Evolutionary conservation across 306 rosid genomes (phyloP), one percentile per base, ranked within the genome.

Genomic region (Dryas alaskensis): DNA sequence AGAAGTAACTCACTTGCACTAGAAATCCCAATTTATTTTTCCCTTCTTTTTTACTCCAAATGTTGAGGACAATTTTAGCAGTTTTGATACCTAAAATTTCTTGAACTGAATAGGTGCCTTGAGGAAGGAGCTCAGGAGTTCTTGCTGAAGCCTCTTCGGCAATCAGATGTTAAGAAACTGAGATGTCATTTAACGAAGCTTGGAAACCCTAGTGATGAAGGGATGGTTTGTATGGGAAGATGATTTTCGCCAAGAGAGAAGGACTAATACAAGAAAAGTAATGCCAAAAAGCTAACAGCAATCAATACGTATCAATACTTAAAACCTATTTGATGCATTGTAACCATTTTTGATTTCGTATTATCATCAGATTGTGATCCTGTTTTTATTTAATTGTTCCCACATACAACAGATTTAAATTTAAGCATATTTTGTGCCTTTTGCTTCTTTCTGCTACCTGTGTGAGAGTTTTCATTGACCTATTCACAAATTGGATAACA

Each of bases 41-140:
- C 3, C 8, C 0, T 0, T 58, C n/a, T 11, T 37, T 5, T 6
- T 10, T 37, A 31, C 37, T 31, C 37, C 46, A 0, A 27, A 10
- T 4, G 0, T 25, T 5, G 3, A n/a, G n/a, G 8, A 10, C 7
- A 11, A 2, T 9, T 39, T 9, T 39, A 46, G 4, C n/a, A 67
- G 51, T 50, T 40, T 25, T 67, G 53, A 67, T 49, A 11, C 58
- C 2, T 5, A 4, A 37, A 5, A 9, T 58, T 54, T 63, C 11
- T 19, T 78, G 52, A 13, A 58, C 44, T 47, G 53, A 50, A 49
- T n/a, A 79, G 79, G 72, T 74, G 83, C 61, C 68, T 80, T 54
- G 83, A 80, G 74, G 79, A 61, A 74, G 83, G 83, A 52, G 83
- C 83, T 42, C 51, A 74, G 22, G 79, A 80, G 70, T 80, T 80